Conservation (phyloP, 331 rosid genomes). For the Stylosanthes scabra region DNA sequence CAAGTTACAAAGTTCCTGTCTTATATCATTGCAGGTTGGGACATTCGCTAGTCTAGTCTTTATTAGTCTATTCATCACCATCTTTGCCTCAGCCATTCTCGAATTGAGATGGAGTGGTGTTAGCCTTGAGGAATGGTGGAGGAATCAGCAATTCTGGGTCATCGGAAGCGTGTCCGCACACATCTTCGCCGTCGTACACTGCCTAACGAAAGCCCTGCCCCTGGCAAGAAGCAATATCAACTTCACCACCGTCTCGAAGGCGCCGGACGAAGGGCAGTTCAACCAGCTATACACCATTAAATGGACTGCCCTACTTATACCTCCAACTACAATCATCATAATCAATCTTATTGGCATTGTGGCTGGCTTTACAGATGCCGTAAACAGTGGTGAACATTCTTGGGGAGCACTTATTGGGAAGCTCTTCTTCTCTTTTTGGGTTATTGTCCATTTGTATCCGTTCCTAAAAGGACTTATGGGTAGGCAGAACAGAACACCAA, state of each 20-base stretch:
- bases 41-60: constrained; percentile 79
- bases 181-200: constrained; percentile 71
- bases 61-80: constrained; percentile 76
- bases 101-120: constrained; percentile 97
- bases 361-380: constrained; percentile 88
- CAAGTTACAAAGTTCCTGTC: neutral
- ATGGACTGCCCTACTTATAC: constrained; percentile 86
- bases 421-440: constrained; percentile 91
- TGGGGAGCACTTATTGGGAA: constrained; percentile 91
- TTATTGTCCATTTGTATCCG: constrained; percentile 86
- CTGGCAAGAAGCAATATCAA: constrained; percentile 63
- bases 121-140: constrained; percentile 97
- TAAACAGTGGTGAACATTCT: constrained; percentile 84
- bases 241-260: constrained; percentile 76
- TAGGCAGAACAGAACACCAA: constrained; percentile 88
- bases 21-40: constrained; percentile 62
- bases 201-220: constrained; percentile 60
- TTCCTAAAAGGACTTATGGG: constrained; percentile 96
- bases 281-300: constrained; percentile 70
- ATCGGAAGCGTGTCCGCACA: constrained; percentile 89
- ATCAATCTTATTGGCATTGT: constrained; percentile 84
- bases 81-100: constrained; percentile 75
- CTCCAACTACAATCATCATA: constrained; percentile 81
- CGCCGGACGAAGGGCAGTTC: constrained; percentile 71
- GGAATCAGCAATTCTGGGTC: constrained; percentile 97